Evolutionary conservation across 768 basidiomycete genomes (phyloP).

Genomic region (Kwoniella bestiolae): DNA sequence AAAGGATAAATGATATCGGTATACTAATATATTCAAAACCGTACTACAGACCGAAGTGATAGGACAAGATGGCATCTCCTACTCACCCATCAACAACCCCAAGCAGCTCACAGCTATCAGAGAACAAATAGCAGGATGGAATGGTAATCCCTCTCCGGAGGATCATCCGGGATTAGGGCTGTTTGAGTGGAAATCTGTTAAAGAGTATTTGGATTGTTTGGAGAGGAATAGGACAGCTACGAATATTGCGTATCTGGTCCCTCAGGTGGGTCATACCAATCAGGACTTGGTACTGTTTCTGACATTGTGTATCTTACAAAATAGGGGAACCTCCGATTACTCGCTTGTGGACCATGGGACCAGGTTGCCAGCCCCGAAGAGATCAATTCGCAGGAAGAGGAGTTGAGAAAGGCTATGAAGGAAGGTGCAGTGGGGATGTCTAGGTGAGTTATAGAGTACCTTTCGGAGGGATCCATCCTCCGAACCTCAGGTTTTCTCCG

Average conservation of each 20-base stretch:
- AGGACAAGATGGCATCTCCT: conserved; percentile 55
- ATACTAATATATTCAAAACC: not conserved
- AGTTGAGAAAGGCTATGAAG: conserved; percentile 43
- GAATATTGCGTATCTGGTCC: conserved; percentile 52
- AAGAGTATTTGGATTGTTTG: conserved; percentile 50
- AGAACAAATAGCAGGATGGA: conserved; percentile 55
- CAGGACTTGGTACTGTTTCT: not conserved
- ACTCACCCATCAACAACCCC: conserved; percentile 38
- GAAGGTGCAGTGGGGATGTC: conserved; percentile 56
- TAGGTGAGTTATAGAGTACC: conserved; percentile 35
- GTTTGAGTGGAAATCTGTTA: conserved; percentile 47
- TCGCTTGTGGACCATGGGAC: conserved; percentile 51
- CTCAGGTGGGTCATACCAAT: conserved; percentile 36
- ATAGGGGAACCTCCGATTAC: conserved; percentile 52
- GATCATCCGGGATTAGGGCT: conserved; percentile 41
- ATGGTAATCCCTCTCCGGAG: conserved; percentile 48
- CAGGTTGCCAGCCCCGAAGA: conserved; percentile 35
- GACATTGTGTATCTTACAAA: not conserved
- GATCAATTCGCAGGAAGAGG: conserved; percentile 37
- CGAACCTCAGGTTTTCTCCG: too few relatives aligned
- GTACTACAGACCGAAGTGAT: conserved; percentile 49
- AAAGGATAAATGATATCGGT: too few relatives aligned
- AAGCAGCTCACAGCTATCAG: conserved; percentile 38
- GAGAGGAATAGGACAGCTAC: conserved; percentile 49
- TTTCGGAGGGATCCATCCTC: too few relatives aligned